phyloP scores from a whole-genome alignment of 495 filamentous ascomycete species.

The Penicillium flavigenum region DNA sequence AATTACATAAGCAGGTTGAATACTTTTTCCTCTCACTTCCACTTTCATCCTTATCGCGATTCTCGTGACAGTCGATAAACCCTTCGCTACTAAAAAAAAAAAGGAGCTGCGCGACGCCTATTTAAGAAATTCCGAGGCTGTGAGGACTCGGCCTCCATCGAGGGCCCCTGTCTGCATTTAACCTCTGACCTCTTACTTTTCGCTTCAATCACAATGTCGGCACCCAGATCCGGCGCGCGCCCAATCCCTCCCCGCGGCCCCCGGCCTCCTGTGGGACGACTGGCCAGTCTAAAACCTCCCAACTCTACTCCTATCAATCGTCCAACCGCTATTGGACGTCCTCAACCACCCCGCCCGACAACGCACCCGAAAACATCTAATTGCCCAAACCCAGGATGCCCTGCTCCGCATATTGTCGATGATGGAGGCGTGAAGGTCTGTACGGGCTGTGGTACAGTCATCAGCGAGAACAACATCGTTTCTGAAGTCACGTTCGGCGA shows the following conservation, averaged over 20 bases:
- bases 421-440: conserved; percentile 65
- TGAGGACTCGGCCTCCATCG: conserved; percentile 9
- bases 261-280: conserved; percentile 39
- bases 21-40: conserved; percentile 13
- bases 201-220: conserved; percentile 29
- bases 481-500: conserved; percentile 89
- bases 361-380: conserved; percentile 44
- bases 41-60: conserved; percentile 18
- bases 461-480: conserved; percentile 82
- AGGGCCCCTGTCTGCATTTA: not conserved
- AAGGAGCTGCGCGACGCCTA: not conserved
- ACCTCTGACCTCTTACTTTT: not conserved
- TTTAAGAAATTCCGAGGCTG: not conserved
- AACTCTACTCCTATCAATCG: conserved; percentile 41
- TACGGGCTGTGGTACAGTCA: conserved; percentile 75
- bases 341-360: conserved; percentile 36
- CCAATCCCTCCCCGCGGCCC: conserved; percentile 36
- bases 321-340: conserved; percentile 35
- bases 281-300: conserved; percentile 42
- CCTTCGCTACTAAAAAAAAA: conserved; percentile 8
- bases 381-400: conserved; percentile 51
- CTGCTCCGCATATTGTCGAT: conserved; percentile 48
- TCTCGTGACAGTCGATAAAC: conserved; percentile 10
- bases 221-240: conserved; percentile 34
- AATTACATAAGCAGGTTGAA: conserved; percentile 8